Evolutionary conservation across 257 asterid genomes (phyloP), one percentile per base, ranked within the genome.

Genomic region (Misopates orontium): DNA sequence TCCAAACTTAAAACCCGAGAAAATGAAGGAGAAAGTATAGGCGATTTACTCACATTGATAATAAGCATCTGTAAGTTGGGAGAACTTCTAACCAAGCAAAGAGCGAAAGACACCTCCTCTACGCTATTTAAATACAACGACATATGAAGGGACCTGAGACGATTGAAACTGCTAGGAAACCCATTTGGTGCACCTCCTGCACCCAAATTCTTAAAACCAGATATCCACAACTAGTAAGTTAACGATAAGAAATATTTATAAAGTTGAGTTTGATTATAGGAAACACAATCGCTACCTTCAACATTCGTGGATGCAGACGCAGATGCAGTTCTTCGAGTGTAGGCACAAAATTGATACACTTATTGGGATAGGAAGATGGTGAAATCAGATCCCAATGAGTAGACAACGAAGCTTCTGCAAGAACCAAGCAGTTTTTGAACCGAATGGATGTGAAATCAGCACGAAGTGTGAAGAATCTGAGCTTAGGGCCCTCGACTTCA

Each of bases 401-500:
- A 39, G 72, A 57, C 49, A 67, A 18, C 7, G 73, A 48, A 60
- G 60, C 73, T 24, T 42, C 52, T 24, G 19, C 73, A 49, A 73
- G 65, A 60, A 25, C 51, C 0, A 48, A 62, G 21, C 59, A 48
- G 2, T 67, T 66, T 20, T 52, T 72, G 58, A 72, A 72, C 28
- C 25, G 39, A 24, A 65, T 65, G 10, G 47, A 39, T 25, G 48
- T 65, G 55, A 65, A 17, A 47, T 10, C 15, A 7, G 67, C 77
- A n/a, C 19, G 44, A 13, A 58, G 57, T 1, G 23, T 17, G 45
- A 66, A 66, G 53, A 3, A 3, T 28, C 52, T 50, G 44, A 66
- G 73, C 23, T 41, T 7, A 18, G 77, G 62, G 12, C 62, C 62
- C 54, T 58, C 59, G 17, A 72, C 7, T 66, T 66, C 69, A 40